Evolutionary conservation across 768 basidiomycete genomes (phyloP), one percentile per base, ranked within the genome.

Genomic region (Mycena galopus): DNA sequence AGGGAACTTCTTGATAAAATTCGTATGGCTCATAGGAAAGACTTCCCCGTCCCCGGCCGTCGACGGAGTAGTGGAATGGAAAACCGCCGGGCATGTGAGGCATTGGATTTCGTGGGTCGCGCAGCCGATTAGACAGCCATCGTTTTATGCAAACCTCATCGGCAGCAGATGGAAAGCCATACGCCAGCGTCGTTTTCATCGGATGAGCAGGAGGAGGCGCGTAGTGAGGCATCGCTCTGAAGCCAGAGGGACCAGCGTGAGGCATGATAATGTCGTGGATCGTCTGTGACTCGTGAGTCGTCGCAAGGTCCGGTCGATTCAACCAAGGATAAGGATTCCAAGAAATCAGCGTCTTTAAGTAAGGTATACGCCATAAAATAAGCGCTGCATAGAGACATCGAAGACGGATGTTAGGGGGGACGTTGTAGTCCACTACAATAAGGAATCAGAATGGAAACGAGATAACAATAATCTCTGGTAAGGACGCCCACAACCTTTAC

Each of bases 381-480:
- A 57, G 68, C 68, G 68, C 68, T 30, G 10, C 51, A 62, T 42
- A 55, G 29, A 66, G 29, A 66, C 61, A 69, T 30, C 8, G 37
- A 56, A 33, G 47, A 58, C 44, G 37, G 25, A 29, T n/a, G n/a
- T 53, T 57, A 61, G 58, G 56, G 61, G 55, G 30, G 61, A 57
- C 68, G 61, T 63, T 69, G 61, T 69, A 69, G 61, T 69, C 30
- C 53, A 63, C 53, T 63, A 69, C 68, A 69, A 69, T 63, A 69
- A 50, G 56, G 11, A 0, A 21, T 69, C 50, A 69, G 55, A 63
- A 64, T 44, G 12, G 42, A 44, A 44, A 53, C 19, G 6, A 21
- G 12, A 37, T 44, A 57, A 69, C 68, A 69, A 69, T 63, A 35
- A 69, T 69, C 35, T 44, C 32, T 50, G 57, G 32, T 27, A 39